Percentiles rank a stretch among this genome's conserved stretches.
These are phyloP conservation scores for Ligustrum vulgare DNA, from an alignment of 257 asterid genomes.

Conservation along the genomic window DNA sequence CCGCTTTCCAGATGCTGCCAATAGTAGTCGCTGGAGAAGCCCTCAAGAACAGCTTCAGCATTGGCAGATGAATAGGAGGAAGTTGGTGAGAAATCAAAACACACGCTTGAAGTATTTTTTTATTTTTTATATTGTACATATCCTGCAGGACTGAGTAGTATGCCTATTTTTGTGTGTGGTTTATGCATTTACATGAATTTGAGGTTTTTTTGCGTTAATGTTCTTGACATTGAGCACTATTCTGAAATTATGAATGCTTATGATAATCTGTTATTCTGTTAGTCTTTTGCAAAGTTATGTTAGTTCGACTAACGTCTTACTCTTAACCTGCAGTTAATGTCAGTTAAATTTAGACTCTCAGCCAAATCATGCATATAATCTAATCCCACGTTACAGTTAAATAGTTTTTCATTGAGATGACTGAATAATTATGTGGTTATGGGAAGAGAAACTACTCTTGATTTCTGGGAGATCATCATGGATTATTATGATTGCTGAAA, in stretches of 20 bases:
- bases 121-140: too few relatives aligned
- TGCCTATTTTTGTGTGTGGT: neutral
- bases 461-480: neutral
- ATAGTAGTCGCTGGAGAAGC: constrained; percentile 48
- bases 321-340: neutral
- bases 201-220: neutral
- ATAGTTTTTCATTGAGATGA: neutral
- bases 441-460: neutral
- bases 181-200: neutral
- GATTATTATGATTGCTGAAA: neutral
- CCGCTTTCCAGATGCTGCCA: constrained; percentile 45
- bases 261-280: neutral
- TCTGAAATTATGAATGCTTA: neutral
- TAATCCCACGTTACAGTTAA: neutral
- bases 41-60: constrained; percentile 59
- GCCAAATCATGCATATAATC: neutral
- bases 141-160: neutral
- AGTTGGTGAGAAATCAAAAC: constrained; percentile 42
- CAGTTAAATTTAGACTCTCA: neutral
- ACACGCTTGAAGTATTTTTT: neutral
- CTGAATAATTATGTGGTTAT: neutral
- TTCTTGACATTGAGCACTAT: neutral
- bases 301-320: neutral
- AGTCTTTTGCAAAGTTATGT: neutral
- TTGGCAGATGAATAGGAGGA: constrained; percentile 68